Conservation (phyloP, 2,329 filamentous ascomycete genomes). For the Cercospora beticola region DNA sequence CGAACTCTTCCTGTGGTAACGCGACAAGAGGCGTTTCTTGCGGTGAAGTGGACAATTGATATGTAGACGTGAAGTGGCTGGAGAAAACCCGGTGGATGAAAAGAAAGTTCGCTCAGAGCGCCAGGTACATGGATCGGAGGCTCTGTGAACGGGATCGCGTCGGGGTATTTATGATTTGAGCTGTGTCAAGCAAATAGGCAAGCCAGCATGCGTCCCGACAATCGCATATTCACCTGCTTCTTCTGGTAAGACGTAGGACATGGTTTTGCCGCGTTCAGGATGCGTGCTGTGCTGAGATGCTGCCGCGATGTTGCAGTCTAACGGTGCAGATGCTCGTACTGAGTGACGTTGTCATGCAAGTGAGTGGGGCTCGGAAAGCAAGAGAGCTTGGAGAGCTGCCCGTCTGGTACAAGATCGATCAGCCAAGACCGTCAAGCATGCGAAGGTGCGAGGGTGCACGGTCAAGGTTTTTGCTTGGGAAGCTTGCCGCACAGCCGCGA, state of each 20-base stretch:
- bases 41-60: neutral
- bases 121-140: neutral
- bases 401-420: neutral
- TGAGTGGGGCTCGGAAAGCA: neutral
- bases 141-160: neutral
- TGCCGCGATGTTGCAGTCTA: neutral
- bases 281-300: neutral
- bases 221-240: slow-evolving; percentile 4
- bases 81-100: neutral
- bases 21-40: neutral
- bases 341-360: slow-evolving; percentile 10
- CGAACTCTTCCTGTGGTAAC: neutral
- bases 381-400: slow-evolving; percentile 4
- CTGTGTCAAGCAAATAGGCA: neutral
- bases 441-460: neutral
- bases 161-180: neutral
- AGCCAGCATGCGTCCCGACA: neutral
- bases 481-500: neutral
- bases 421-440: slow-evolving; percentile 2
- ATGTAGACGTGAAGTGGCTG: neutral
- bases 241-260: neutral
- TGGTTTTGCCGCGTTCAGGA: neutral
- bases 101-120: neutral
- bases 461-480: slow-evolving; percentile 5
- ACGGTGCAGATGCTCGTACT: neutral